phyloP scores from a whole-genome alignment of 768 basidiomycete genomes.

The Lentinula lateritia region DNA sequence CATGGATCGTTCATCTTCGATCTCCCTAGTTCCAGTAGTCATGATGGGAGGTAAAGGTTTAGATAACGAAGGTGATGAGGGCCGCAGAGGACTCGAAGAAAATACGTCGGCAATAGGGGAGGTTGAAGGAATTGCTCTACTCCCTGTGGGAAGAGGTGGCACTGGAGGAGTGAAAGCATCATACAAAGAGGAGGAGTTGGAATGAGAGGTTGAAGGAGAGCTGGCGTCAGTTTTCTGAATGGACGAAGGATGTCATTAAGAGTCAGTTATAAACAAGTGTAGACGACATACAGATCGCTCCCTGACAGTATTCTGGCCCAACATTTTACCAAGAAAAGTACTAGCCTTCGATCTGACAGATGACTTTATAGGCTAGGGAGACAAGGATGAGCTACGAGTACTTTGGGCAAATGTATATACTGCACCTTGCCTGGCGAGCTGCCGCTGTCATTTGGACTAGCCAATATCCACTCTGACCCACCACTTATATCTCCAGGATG shows the following conservation, averaged over 20 bases:
- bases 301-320: slow-evolving; percentile 54
- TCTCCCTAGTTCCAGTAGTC: slow-evolving; percentile 30
- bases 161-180: slow-evolving; percentile 46
- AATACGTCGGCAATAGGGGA: slow-evolving; percentile 53
- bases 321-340: slow-evolving; percentile 76
- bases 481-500: slow-evolving; percentile 10
- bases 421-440: slow-evolving; percentile 47
- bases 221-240: slow-evolving; percentile 53
- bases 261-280: neutral
- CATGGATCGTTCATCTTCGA: slow-evolving; percentile 49
- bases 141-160: slow-evolving; percentile 44
- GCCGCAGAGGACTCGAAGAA: slow-evolving; percentile 20
- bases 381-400: neutral
- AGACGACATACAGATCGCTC: slow-evolving; percentile 58
- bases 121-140: slow-evolving; percentile 29
- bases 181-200: slow-evolving; percentile 36
- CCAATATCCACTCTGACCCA: slow-evolving; percentile 41
- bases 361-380: slow-evolving; percentile 43
- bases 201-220: slow-evolving; percentile 22
- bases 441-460: slow-evolving; percentile 40
- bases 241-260: slow-evolving; percentile 10
- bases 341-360: slow-evolving; percentile 77
- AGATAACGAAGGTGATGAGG: slow-evolving; percentile 27
- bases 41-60: slow-evolving; percentile 66
- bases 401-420: slow-evolving; percentile 1